Base-by-base conservation (phyloP, 805 yeast species). In the Candida fluviatilis region DNA sequence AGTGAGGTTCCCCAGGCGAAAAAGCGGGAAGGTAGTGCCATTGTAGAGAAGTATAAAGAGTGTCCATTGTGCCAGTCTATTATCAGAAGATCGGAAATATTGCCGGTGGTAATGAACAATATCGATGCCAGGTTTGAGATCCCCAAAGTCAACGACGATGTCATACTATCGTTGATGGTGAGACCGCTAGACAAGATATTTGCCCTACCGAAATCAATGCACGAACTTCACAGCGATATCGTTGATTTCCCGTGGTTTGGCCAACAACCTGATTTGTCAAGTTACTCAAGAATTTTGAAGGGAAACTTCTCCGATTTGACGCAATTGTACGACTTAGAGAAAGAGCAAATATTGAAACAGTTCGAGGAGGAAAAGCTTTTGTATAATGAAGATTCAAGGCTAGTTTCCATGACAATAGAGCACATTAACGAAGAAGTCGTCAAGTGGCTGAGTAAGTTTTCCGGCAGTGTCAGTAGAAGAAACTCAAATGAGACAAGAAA, bases 11-110 rank as follows among this genome's bases (percentile, higher is more conserved):
- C 74, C 1, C 50, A 48, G 15, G 58, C 58, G 36, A 60, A 65
- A 47, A 59, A 64, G 35, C 59, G 62, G 33, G 66, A 66, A 48
- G 45, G 55, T 23, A 49, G 46, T 25, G 69, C 62, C 11, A 48
- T 66, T 16, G 54, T 62, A 50, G 74, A 62, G 43, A 77, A 73
- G 51, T 71, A 73, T 40, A 78, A 78, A 37, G 86, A 79, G 32
- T 90, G 97, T 57, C 97, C 97, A 0, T 59, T 90, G 18, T 90
- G 97, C 60, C 69, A 80, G 3, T 77, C 79, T 34, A 50, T 67
- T 7, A 67, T 69, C 12, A 63, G 77, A 18, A 71, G 72, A 16
- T 71, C 73, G 18, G 80, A 78, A 36, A 66, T 82, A 7, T 73
- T 81, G 39, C 89, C 95, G 0, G 96, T 85, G 0, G 51, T 76